phyloP scores from a whole-genome alignment of 495 filamentous ascomycete species.

The Cercophora sp. region DNA sequence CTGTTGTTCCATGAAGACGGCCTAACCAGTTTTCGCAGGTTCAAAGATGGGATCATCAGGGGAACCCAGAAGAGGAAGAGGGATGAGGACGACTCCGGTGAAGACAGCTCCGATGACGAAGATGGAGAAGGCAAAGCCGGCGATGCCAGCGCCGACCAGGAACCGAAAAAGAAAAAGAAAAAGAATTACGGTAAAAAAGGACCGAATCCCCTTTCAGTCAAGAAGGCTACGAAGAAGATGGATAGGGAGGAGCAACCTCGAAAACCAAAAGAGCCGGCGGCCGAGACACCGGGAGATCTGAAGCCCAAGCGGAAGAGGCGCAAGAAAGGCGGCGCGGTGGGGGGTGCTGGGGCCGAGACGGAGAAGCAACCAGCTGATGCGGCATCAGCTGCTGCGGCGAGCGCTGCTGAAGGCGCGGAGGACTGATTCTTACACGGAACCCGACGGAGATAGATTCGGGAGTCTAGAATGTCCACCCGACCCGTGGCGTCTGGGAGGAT shows the following conservation, averaged over 20 bases:
- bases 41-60: conserved; percentile 28
- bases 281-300: conserved; percentile 17
- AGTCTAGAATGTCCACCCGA: too few species aligned
- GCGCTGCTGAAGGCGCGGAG: neutral
- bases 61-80: conserved; percentile 47
- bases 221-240: conserved; percentile 53
- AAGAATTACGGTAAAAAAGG: conserved; percentile 63
- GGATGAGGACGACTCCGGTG: conserved; percentile 42
- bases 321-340: conserved; percentile 35
- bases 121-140: conserved; percentile 25
- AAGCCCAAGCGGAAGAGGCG: conserved; percentile 43
- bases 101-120: conserved; percentile 20
- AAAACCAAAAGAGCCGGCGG: conserved; percentile 13
- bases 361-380: neutral
- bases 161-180: conserved; percentile 56
- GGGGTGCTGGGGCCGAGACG: neutral
- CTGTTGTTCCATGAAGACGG: neutral
- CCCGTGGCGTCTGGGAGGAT: too few species aligned
- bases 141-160: conserved; percentile 5
- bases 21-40: conserved; percentile 13
- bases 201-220: conserved; percentile 86
- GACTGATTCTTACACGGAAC: neutral
- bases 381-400: neutral
- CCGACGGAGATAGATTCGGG: too few species aligned
- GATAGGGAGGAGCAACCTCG: conserved; percentile 13